phyloP scores from a whole-genome alignment of 2,329 filamentous ascomycete genomes.

The Clonostachys solani region DNA sequence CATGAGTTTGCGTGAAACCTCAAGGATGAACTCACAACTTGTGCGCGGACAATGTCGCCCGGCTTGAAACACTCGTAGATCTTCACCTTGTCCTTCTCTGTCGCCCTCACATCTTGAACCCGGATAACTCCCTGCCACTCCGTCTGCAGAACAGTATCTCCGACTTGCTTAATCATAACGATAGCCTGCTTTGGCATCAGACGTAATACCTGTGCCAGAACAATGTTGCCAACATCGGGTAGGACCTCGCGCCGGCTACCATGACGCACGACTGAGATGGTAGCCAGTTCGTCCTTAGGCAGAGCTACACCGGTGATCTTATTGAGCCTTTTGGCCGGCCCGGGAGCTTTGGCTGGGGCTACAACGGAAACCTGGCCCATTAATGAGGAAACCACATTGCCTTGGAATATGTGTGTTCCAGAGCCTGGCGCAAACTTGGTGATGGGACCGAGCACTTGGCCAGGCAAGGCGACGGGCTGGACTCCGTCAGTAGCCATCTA shows the following conservation, averaged over 20 bases:
- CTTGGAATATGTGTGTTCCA: conserved; percentile 78
- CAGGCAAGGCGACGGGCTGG: conserved; percentile 68
- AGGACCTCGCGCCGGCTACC: conserved; percentile 63
- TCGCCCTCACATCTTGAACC: conserved; percentile 86
- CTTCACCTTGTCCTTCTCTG: conserved; percentile 92
- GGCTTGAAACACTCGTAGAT: conserved; percentile 89
- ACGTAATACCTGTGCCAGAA: conserved; percentile 81
- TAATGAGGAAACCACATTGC: conserved; percentile 76
- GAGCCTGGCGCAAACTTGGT: conserved; percentile 68
- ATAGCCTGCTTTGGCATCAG: conserved; percentile 82
- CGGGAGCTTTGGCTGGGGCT: conserved; percentile 35
- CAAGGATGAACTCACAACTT: conserved; percentile 56
- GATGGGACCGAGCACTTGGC: conserved; percentile 69
- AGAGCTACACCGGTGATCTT: conserved; percentile 39
- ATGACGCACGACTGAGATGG: conserved; percentile 50
- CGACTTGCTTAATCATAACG: conserved; percentile 80
- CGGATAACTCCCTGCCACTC: conserved; percentile 84
- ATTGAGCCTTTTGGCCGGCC: conserved; percentile 54
- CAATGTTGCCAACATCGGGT: conserved; percentile 74
- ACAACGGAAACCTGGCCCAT: conserved; percentile 64
- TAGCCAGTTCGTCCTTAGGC: conserved; percentile 35
- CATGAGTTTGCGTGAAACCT: background rate
- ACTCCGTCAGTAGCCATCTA: conserved; percentile 26
- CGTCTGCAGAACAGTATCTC: conserved; percentile 66
- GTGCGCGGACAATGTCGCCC: conserved; percentile 84